Evolutionary conservation across 108 stramenopile genomes (phyloP).

Genomic region (Pseudonitzschia multistriata): DNA sequence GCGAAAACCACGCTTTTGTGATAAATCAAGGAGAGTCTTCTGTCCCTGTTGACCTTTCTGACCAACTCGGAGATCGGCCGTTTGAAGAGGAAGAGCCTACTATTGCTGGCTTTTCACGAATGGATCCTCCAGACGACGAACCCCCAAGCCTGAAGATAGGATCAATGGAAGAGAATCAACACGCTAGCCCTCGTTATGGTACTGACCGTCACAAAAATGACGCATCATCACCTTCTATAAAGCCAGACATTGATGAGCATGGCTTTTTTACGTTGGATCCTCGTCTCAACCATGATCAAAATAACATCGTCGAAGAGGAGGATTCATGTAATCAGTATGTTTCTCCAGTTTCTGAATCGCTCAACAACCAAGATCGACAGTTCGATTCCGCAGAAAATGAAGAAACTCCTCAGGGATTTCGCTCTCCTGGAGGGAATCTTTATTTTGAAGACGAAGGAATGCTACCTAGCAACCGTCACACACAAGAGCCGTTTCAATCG

Average conservation of each 20-base stretch:
- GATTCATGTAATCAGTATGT: background rate
- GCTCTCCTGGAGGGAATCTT: background rate
- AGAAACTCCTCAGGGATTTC: background rate
- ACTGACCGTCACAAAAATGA: background rate
- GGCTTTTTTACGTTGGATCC: slow-evolving; percentile 17
- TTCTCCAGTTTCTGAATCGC: slow-evolving; percentile 8
- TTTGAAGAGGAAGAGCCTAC: background rate
- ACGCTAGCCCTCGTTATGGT: background rate
- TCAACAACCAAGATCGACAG: background rate
- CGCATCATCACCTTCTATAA: background rate
- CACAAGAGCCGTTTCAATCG: background rate
- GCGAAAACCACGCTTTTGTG: background rate
- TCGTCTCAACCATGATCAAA: background rate
- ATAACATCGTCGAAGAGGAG: background rate
- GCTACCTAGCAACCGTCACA: background rate
- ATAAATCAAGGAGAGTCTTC: slow-evolving; percentile 5
- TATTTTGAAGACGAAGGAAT: slow-evolving; percentile 6
- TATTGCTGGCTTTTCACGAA: background rate
- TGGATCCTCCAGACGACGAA: slow-evolving; percentile 59
- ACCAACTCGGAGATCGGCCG: background rate
- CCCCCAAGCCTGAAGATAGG: slow-evolving; percentile 47
- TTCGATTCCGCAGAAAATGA: background rate
- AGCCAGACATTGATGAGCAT: slow-evolving; percentile 10
- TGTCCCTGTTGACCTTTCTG: background rate
- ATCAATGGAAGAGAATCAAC: slow-evolving; percentile 16